A percentile compares a stretch with the other conserved stretches of the same genome.
These are phyloP conservation scores for Crucibulum laeve DNA, from an alignment of 768 basidiomycete genomes.

Conservation along the genomic window DNA sequence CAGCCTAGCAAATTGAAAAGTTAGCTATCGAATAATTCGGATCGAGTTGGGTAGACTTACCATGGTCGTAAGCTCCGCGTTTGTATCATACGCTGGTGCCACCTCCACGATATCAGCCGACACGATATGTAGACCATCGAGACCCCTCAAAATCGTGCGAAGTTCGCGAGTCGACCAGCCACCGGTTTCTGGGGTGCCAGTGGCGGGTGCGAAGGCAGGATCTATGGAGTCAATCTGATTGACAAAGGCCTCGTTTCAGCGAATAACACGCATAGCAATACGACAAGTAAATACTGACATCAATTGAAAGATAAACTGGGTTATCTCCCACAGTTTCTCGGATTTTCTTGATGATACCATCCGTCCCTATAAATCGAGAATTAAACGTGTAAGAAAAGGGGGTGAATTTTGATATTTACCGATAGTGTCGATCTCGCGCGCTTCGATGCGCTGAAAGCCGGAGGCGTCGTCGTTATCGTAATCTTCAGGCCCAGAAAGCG, in stretches of 20 bases:
- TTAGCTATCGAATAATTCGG: slow-evolving; percentile 4
- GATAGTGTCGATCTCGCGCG: slow-evolving; percentile 79
- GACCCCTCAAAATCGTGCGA: slow-evolving; percentile 68
- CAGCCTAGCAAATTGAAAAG: slow-evolving; percentile 25
- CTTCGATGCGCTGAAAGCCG: slow-evolving; percentile 81
- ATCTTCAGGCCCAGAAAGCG: slow-evolving; percentile 73
- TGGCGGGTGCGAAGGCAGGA: slow-evolving; percentile 79
- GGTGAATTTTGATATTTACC: slow-evolving; percentile 33
- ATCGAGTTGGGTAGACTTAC: slow-evolving; percentile 11
- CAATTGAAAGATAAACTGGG: slow-evolving; percentile 78
- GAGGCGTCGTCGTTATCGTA: slow-evolving; percentile 73
- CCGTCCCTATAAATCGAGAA: slow-evolving; percentile 41
- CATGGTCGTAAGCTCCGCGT: slow-evolving; percentile 31
- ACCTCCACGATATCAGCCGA: slow-evolving; percentile 85
- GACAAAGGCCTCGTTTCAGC: slow-evolving; percentile 1
- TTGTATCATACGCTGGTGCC: slow-evolving; percentile 72
- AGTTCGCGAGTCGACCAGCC: slow-evolving; percentile 84
- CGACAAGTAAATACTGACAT: slow-evolving; percentile 38
- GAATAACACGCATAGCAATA: not conserved
- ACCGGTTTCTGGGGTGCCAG: slow-evolving; percentile 82
- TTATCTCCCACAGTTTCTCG: slow-evolving; percentile 67
- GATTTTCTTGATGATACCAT: slow-evolving; percentile 78
- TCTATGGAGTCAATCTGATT: slow-evolving; percentile 73
- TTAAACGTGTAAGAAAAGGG: not conserved
- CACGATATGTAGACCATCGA: slow-evolving; percentile 73